phyloP scores from a whole-genome alignment of 371 early-diverging fungal genomes.

The Caulochytrium protostelioides region DNA sequence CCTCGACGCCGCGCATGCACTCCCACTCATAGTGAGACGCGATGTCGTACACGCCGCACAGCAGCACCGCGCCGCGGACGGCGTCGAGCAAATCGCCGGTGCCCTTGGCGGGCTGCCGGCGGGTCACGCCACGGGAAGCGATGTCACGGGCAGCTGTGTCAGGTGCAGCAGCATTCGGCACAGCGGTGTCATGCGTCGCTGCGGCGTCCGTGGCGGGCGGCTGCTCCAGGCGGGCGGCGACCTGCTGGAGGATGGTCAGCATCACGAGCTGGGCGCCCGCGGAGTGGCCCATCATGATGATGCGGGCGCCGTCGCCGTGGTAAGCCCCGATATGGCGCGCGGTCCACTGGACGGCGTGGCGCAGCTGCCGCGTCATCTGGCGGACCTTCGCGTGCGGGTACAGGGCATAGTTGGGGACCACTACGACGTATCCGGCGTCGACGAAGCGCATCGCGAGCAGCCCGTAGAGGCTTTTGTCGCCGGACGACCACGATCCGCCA shows the following conservation, averaged over 20 bases:
- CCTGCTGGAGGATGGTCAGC: conserved; percentile 7
- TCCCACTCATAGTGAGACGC: conserved; percentile 37
- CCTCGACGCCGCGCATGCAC: conserved; percentile 39
- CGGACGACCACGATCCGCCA: no score
- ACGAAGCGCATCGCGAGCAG: no score
- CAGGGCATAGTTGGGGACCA: conserved; percentile 50
- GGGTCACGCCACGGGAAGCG: conserved; percentile 1
- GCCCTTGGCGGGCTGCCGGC: conserved; percentile 1
- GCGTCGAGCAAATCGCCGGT: background rate
- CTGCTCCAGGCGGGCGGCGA: background rate
- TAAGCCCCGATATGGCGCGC: conserved; percentile 7
- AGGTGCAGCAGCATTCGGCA: background rate
- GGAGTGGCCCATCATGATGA: conserved; percentile 34
- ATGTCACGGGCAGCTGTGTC: background rate
- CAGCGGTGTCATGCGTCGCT: background rate
- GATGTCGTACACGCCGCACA: conserved; percentile 40
- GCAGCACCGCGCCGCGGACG: background rate
- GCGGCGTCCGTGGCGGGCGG: background rate
- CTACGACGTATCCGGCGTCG: conserved; percentile 42
- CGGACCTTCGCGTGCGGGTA: conserved; percentile 28
- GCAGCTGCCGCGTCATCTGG: conserved; percentile 41
- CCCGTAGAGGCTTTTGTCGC: no score
- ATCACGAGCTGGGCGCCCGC: conserved; percentile 20
- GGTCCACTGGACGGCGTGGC: conserved; percentile 36
- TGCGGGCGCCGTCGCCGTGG: conserved; percentile 26